Evolutionary conservation across 1,284 basidiomycete genomes (phyloP).

Genomic region (Flammula alnicola): DNA sequence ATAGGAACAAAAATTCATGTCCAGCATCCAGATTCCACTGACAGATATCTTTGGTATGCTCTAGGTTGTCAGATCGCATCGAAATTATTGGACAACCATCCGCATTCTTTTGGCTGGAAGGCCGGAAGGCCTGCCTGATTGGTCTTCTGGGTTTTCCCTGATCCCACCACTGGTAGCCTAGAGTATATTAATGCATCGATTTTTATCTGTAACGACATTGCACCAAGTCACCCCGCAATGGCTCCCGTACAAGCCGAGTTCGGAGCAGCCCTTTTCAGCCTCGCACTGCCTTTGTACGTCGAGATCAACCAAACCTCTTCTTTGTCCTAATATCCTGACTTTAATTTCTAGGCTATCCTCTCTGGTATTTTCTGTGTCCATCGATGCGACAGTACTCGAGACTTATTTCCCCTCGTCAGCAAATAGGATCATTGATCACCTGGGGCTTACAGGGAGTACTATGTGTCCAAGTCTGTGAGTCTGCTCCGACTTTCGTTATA

Average conservation of each 20-base stretch:
- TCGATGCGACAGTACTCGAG: background rate
- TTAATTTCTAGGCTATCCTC: slow-evolving; percentile 1
- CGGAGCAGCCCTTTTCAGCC: background rate
- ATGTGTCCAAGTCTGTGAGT: slow-evolving; percentile 28
- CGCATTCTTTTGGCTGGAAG: no score
- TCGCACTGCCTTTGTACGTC: slow-evolving; percentile 5
- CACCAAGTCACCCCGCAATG: background rate
- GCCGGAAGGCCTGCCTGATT: background rate
- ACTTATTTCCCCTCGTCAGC: slow-evolving; percentile 6
- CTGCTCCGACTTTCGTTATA: background rate
- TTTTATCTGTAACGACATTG: background rate
- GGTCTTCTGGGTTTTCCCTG: background rate
- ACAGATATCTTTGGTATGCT: background rate
- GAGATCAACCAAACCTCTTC: background rate
- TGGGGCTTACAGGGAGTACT: slow-evolving; percentile 28
- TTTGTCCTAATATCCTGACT: background rate
- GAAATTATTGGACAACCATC: no score
- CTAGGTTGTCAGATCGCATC: background rate
- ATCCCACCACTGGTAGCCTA: background rate
- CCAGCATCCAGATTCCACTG: background rate
- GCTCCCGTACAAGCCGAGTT: background rate
- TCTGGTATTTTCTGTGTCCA: background rate
- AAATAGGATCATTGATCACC: slow-evolving; percentile 22
- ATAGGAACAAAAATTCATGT: slow-evolving; percentile 2
- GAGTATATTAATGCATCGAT: slow-evolving; percentile 6